Conservation (phyloP, 106 monocot genomes). For the Iris macrosiphon region DNA sequence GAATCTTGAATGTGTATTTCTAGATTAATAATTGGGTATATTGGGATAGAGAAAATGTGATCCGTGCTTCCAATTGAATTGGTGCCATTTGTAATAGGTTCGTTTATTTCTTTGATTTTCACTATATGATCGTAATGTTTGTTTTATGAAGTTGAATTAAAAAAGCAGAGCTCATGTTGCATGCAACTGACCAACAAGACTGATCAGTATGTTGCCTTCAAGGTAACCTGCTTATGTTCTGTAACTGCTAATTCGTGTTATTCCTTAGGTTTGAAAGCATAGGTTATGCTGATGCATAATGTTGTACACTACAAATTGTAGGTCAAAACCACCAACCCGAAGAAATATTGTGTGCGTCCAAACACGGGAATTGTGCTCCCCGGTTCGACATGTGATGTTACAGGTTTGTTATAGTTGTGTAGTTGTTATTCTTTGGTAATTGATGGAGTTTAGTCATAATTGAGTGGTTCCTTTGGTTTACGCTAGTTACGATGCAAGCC, state of each 20-base stretch:
- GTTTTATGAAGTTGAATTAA: constrained; percentile 49
- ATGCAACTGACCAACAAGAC: constrained; percentile 65
- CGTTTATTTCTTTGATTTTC: no score
- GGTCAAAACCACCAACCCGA: constrained; percentile 84
- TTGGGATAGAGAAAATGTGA: no score
- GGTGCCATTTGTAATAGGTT: background rate
- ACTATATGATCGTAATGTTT: no score
- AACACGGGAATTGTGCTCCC: constrained; percentile 53
- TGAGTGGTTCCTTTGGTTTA: background rate
- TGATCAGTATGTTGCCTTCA: constrained; percentile 61
- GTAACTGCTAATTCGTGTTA: background rate
- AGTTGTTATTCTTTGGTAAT: constrained; percentile 3
- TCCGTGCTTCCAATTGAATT: background rate
- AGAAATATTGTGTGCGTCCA: constrained; percentile 74
- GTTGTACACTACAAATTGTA: no score
- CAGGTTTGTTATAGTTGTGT: constrained; percentile 24
- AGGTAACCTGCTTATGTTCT: constrained; percentile 27
- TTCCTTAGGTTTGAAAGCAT: background rate
- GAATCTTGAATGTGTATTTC: no score
- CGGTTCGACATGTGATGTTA: constrained; percentile 46
- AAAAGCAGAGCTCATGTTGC: constrained; percentile 77
- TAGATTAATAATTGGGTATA: no score
- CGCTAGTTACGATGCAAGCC: constrained; percentile 84
- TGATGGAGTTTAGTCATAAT: background rate
- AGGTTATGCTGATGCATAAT: background rate